phyloP scores from a whole-genome alignment of 148 eudicot genomes.

The Rhododendron williamsianum region DNA sequence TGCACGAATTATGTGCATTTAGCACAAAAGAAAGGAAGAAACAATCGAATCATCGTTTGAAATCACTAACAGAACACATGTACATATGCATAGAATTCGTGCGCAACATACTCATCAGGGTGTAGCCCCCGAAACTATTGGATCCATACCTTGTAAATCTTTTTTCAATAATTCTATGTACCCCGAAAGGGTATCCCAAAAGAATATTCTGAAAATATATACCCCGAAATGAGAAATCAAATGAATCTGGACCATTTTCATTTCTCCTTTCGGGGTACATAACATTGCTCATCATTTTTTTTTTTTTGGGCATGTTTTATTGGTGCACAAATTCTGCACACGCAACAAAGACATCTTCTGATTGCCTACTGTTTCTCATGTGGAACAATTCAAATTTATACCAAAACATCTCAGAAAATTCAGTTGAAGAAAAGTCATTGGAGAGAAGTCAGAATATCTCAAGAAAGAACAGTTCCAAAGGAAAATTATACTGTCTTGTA shows the following conservation, averaged over 20 bases:
- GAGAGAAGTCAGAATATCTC: not conserved
- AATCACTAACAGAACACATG: not conserved
- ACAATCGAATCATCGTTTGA: not conserved
- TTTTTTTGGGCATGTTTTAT: not conserved
- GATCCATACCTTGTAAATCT: not conserved
- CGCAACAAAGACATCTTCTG: not conserved
- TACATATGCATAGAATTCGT: not conserved
- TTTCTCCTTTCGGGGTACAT: too few species aligned
- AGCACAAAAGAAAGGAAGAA: not conserved
- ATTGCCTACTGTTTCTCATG: not conserved
- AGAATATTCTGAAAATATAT: too few species aligned
- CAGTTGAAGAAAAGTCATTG: not conserved
- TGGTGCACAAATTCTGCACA: not conserved
- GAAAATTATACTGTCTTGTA: not conserved
- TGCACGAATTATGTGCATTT: not conserved
- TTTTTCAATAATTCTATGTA: too few species aligned
- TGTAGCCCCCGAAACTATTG: not conserved
- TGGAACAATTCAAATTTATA: not conserved
- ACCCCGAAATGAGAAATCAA: too few species aligned
- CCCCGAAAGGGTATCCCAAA: too few species aligned
- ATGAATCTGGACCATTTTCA: too few species aligned
- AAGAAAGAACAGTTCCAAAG: too few species aligned
- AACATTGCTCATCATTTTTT: too few species aligned
- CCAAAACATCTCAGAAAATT: not conserved
- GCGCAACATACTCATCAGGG: not conserved